Base-by-base conservation (phyloP, 2,329 filamentous ascomycete species). In the Orbilia oligospora region DNA sequence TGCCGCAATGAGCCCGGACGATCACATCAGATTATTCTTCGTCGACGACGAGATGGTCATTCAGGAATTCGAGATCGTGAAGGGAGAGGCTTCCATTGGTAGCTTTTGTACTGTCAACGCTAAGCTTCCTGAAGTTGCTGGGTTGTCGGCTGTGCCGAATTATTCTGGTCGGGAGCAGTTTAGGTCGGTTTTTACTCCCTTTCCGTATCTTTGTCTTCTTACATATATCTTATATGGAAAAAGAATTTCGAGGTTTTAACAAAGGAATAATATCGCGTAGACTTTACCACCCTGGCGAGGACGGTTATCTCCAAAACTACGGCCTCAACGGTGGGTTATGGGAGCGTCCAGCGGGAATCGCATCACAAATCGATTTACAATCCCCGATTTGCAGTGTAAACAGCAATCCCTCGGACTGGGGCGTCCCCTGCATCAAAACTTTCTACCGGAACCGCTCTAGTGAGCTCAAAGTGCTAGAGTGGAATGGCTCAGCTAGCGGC, bases 1-100 rank as follows among this genome's bases (percentile, higher is more conserved):
- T 5, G 64, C 48, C 27, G 44, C 30, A n/a, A 67, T 67, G 48
- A 44, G 38, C 30, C 53, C 53, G 9, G 64, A 67, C 18, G 48
- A 67, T 20, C 4, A 5, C 8, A 44, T 67, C 16, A n/a, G 44
- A 9, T 4, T 67, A 44, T 67, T 67, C 48, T 67, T 53, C 49
- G 10, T 67, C 2, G 48, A 48, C 10, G 14, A 16, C 3, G 64
- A 44, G 1, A 14, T 20, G 22, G 5, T n/a, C 12, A 30, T 67
- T 8, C 27, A 55, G 12, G 64, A 67, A 3, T 24, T 67, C 18
- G 18, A 53, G 10, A 38, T 67, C 16, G 46, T 53, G 22, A 24
- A 67, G 1, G 64, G 64, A n/a, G 64, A 58, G 53, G 18, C 30
- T 14, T 58, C 53, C 2, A 58, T 58, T 10, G 53, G 53, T 1